A percentile compares a stretch with the other conserved stretches of the same genome.
Conservation (phyloP, 1,284 basidiomycete species). For the Cutaneotrichosporon cutaneum region DNA sequence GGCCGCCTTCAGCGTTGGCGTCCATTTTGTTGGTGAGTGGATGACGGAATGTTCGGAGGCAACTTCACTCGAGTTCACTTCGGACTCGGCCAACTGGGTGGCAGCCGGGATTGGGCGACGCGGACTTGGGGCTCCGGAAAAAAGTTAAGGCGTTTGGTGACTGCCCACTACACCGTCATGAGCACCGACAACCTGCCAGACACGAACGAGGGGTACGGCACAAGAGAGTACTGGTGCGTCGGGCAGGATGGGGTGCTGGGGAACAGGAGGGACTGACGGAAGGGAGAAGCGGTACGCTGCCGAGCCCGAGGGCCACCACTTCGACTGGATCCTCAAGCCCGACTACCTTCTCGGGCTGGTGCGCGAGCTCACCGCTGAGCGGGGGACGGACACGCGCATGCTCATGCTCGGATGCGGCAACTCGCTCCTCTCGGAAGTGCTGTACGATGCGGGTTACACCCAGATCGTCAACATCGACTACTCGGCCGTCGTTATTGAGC, state of each 20-base stretch:
- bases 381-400: conserved; percentile 63
- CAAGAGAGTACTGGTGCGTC: conserved; percentile 69
- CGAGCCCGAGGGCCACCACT: conserved; percentile 62
- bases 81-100: background rate
- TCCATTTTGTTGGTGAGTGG: conserved; percentile 32
- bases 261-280: conserved; percentile 5
- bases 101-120: background rate
- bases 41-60: background rate
- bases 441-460: conserved; percentile 86
- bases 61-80: background rate
- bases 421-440: conserved; percentile 63
- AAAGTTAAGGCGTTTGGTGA: background rate
- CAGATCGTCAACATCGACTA: conserved; percentile 88
- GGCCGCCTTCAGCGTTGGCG: conserved; percentile 43
- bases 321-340: conserved; percentile 64
- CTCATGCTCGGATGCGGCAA: conserved; percentile 91
- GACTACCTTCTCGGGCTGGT: conserved; percentile 49
- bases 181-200: conserved; percentile 56
- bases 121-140: background rate
- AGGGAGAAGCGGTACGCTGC: conserved; percentile 67
- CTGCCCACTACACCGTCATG: conserved; percentile 10
- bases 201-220: conserved; percentile 72
- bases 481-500: conserved; percentile 73
- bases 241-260: background rate
- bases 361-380: conserved; percentile 31